A percentile compares a stretch with the other conserved stretches of the same genome.
Conservation (phyloP, 768 basidiomycete species). For the Lentinus tigrinus region DNA sequence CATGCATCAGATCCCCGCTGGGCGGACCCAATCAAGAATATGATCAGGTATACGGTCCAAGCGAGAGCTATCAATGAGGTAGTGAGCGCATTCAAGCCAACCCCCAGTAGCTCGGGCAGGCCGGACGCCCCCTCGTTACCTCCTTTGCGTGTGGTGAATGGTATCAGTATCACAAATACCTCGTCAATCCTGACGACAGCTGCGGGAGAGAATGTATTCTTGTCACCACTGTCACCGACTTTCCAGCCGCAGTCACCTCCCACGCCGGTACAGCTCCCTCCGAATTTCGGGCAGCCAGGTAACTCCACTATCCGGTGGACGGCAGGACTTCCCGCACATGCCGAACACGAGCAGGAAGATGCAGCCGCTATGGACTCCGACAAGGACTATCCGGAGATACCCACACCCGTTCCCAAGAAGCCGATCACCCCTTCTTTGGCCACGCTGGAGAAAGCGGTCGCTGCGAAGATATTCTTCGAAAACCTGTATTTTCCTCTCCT, state of each 20-base stretch:
- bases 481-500: constrained; percentile 85
- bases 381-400: constrained; percentile 27
- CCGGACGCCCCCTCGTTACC: constrained; percentile 42
- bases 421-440: constrained; percentile 82
- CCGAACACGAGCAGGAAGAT: constrained; percentile 65
- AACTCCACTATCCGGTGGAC: constrained; percentile 63
- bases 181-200: constrained; percentile 72
- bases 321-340: constrained; percentile 59
- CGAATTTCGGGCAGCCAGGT: constrained; percentile 48
- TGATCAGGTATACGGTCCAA: constrained; percentile 64
- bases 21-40: constrained; percentile 85
- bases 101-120: constrained; percentile 39
- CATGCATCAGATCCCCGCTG: constrained; percentile 71
- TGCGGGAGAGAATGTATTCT: constrained; percentile 64
- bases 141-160: constrained; percentile 78
- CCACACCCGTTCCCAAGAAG: constrained; percentile 44
- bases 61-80: constrained; percentile 77
- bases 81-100: constrained; percentile 65
- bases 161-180: constrained; percentile 65
- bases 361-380: constrained; percentile 31
- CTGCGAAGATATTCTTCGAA: constrained; percentile 92
- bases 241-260: constrained; percentile 24
- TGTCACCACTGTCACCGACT: constrained; percentile 36
- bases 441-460: constrained; percentile 91
- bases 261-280: constrained; percentile 29